These are phyloP conservation scores for Globisporangium parvum DNA, from an alignment of 352 stramenopile genomes.

Conservation along the genomic window DNA sequence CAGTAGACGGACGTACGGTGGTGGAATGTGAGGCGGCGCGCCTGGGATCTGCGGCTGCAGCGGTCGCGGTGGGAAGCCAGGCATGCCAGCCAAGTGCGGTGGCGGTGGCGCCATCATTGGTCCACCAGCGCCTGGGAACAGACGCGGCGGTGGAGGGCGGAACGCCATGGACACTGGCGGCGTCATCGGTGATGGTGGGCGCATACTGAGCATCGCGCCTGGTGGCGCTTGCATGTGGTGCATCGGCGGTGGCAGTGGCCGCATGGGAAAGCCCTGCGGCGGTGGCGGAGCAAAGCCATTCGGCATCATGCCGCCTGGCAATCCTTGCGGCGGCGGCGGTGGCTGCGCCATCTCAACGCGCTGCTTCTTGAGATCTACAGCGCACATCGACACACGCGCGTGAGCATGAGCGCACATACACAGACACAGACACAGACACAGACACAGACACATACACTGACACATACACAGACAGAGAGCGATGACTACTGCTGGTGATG, in stretches of 20 bases:
- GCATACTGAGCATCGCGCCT: conserved; percentile 37
- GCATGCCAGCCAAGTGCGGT: conserved; percentile 3
- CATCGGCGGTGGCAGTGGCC: conserved; percentile 36
- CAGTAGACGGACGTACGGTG: conserved; percentile 3
- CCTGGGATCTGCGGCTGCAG: conserved; percentile 4
- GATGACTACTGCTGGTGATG: too few relatives aligned
- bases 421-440: neutral
- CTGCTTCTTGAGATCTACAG: conserved; percentile 30
- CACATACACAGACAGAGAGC: conserved; percentile 3
- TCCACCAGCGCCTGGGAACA: conserved; percentile 20
- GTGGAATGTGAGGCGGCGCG: conserved; percentile 2
- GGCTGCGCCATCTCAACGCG: conserved; percentile 25
- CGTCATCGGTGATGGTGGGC: conserved; percentile 31
- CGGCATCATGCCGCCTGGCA: conserved; percentile 4
- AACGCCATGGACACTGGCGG: conserved; percentile 10
- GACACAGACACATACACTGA: too few relatives aligned
- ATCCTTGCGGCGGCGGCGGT: neutral
- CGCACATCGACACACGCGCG: neutral
- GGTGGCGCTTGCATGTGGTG: conserved; percentile 42
- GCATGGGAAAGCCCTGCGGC: conserved; percentile 35
- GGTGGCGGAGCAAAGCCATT: conserved; percentile 34
- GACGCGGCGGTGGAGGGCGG: conserved; percentile 23
- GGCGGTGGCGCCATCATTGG: conserved; percentile 29
- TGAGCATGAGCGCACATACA: neutral
- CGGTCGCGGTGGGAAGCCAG: conserved; percentile 12